A percentile compares a stretch with the other conserved stretches of the same genome.
Conservation (phyloP, 192 early-diverging fungal species). For the Mortierella antarctica region DNA sequence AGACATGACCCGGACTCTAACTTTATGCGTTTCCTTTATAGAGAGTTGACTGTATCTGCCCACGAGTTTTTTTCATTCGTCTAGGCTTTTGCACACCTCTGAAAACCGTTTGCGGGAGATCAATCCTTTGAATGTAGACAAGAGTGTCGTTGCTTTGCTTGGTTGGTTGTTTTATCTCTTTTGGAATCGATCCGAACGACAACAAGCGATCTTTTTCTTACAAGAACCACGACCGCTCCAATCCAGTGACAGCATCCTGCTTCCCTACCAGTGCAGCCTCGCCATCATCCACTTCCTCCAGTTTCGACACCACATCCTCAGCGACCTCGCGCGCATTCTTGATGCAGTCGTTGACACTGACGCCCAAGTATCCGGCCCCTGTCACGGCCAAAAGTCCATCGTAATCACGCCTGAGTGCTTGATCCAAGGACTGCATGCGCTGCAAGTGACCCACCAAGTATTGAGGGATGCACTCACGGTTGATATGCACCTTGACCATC, state of each 20-base stretch:
- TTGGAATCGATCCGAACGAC: not conserved
- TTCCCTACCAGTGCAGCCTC: conserved; percentile 29
- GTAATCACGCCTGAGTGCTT: conserved; percentile 57
- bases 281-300: conserved; percentile 32
- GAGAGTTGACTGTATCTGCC: no score
- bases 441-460: conserved; percentile 86
- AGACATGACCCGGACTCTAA: no score
- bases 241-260: conserved; percentile 42
- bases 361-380: conserved; percentile 86
- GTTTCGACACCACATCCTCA: conserved; percentile 58
- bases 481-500: conserved; percentile 66
- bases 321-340: conserved; percentile 73
- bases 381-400: conserved; percentile 73
- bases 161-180: not conserved
- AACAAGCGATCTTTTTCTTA: conserved; percentile 2
- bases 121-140: no score
- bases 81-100: no score
- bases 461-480: conserved; percentile 87
- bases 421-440: conserved; percentile 72
- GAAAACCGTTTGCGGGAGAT: no score
- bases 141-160: no score
- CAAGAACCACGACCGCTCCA: conserved; percentile 47
- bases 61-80: no score
- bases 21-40: no score
- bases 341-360: conserved; percentile 87